These are phyloP conservation scores for Chlorella sp. DNA, from an alignment of 139 green algal species.

Conservation along the genomic window DNA sequence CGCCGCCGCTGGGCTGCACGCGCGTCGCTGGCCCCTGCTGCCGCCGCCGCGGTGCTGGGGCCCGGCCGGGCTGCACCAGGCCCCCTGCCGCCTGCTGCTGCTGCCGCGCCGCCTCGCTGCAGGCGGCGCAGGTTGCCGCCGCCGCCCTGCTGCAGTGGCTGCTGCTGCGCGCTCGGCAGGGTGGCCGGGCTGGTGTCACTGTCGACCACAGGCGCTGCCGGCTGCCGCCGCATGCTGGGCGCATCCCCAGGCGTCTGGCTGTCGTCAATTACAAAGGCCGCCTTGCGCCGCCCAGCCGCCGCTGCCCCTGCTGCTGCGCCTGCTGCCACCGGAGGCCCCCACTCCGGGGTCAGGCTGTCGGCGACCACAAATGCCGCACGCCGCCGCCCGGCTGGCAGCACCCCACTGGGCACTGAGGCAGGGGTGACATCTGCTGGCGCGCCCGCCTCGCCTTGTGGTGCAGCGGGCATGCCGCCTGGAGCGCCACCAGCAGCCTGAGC, in stretches of 20 bases:
- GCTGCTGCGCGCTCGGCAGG: too few species aligned
- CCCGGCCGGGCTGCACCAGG: neutral
- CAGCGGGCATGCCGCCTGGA: neutral
- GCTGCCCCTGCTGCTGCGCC: neutral
- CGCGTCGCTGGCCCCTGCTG: neutral
- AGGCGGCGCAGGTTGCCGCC: conserved; percentile 6
- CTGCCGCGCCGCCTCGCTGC: neutral
- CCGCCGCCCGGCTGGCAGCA: neutral
- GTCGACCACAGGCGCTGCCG: too few species aligned
- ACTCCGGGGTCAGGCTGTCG: conserved; percentile 14
- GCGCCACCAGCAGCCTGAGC: too few species aligned
- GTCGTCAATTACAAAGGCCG: neutral
- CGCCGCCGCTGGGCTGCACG: neutral
- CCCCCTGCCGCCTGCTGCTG: neutral
- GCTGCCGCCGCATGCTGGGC: too few species aligned
- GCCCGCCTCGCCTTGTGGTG: neutral
- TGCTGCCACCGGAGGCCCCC: neutral
- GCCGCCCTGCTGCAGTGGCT: neutral
- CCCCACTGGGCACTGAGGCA: neutral
- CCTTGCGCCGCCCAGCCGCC: neutral
- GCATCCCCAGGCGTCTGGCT: neutral
- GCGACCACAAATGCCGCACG: neutral
- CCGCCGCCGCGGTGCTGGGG: neutral
- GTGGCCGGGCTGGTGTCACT: too few species aligned
- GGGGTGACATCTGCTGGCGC: neutral